Evolutionary conservation across 306 rosid genomes (phyloP).

Genomic region (Myrica gale): DNA sequence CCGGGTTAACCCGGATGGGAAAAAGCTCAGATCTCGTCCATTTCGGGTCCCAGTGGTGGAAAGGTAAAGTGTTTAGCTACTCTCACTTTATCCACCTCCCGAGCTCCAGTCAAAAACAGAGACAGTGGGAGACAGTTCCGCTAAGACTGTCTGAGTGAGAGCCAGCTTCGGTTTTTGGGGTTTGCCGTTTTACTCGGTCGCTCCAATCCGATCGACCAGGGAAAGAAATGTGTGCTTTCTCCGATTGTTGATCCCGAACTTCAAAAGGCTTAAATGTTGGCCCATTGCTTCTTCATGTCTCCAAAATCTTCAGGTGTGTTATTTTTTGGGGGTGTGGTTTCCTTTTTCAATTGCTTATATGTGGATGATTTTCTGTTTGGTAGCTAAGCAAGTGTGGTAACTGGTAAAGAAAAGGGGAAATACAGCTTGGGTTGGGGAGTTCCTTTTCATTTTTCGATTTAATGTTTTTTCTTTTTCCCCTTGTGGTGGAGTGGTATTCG

Average conservation of each 20-base stretch:
- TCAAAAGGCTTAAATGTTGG: not conserved
- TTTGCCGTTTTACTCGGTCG: not conserved
- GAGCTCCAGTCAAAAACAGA: not conserved
- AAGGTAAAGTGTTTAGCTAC: not conserved
- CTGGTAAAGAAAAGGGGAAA: not conserved
- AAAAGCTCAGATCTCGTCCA: not conserved
- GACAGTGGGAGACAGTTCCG: not conserved
- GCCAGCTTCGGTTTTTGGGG: constrained; percentile 22
- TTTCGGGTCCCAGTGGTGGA: not conserved
- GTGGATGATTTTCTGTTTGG: constrained; percentile 12
- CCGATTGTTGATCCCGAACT: not conserved
- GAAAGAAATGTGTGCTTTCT: not conserved
- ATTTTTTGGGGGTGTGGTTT: not conserved
- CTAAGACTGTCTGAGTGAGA: not conserved
- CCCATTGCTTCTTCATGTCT: constrained; percentile 6
- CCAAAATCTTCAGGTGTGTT: constrained; percentile 32
- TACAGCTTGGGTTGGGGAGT: not conserved
- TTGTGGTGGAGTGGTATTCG: not conserved
- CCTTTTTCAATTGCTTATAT: not conserved
- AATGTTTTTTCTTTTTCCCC: not conserved
- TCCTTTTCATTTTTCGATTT: not conserved
- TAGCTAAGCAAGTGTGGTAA: constrained; percentile 14
- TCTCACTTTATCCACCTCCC: not conserved
- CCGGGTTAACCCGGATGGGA: constrained; percentile 1
- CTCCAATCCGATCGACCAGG: constrained; percentile 9